Base-by-base conservation (phyloP, 768 basidiomycete genomes). In the Suillus placidus region DNA sequence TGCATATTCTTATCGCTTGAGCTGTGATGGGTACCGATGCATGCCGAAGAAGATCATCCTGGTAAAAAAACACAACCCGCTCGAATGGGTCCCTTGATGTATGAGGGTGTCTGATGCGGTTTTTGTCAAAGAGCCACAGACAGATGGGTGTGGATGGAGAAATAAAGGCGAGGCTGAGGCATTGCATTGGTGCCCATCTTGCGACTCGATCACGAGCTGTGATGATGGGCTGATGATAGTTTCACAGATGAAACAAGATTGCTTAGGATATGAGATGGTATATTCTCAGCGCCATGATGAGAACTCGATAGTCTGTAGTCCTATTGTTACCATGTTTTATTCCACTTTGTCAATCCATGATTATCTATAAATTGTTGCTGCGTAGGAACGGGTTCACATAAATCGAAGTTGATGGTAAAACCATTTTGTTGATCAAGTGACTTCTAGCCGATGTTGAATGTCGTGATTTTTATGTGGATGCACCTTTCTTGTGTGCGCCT, bases 151-250 rank as follows among this genome's bases (percentile, higher is more conserved):
- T 79, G 88, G 69, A 80, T 92, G 92, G 81, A 81, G 91, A 90
- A 71, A 78, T 84, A 82, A 94, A 94, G 92, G 92, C 92, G 92
- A 94, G 92, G 85, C 92, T 91, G 92, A 93, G 88, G 81, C 69
- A 72, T 78, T 51, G 49, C 32, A 47, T 64, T 8, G 10, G 12
- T 30, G 9, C 42, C 49, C 35, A 51, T 23, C n/a, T 23, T 43
- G 34, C n/a, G 34, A 52, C 30, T 52, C 12, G 40, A 32, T 40
- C 7, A 10, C 16, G 38, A 40, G 38, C 18, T 30, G n/a, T 32
- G 38, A 42, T 12, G 18, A 60, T 60, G 14, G 18, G 10, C 58
- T 60, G 18, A 60, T 37, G 40, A 32, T 20, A 2, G 54, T 55
- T 55, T 55, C 20, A 55, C 54, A 55, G 54, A 35, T 7, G 45